A percentile compares a stretch with the other conserved stretches of the same genome.
Conservation (phyloP, 768 basidiomycete species). For the Russula earlei region DNA sequence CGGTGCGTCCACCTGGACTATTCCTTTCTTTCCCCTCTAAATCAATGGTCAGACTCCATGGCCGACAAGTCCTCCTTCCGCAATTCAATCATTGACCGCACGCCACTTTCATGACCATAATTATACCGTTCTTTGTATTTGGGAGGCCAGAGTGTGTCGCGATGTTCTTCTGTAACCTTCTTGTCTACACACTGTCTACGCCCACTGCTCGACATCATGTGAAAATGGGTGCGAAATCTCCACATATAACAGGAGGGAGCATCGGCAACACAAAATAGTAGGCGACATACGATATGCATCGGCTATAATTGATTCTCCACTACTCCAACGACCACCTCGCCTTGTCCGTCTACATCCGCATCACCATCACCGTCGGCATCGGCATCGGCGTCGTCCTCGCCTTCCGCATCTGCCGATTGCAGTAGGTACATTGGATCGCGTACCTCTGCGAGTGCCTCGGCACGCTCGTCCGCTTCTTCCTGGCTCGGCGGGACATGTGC, state of each 20-base stretch:
- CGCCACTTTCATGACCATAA: constrained; percentile 25
- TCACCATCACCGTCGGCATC: constrained; percentile 39
- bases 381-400: constrained; percentile 55
- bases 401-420: constrained; percentile 32
- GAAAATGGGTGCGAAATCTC: background rate
- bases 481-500: constrained; percentile 60
- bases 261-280: background rate
- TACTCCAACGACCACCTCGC: background rate
- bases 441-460: constrained; percentile 70
- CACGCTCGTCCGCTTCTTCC: constrained; percentile 71
- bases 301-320: background rate
- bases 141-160: background rate
- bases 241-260: background rate
- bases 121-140: background rate
- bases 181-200: constrained; percentile 10
- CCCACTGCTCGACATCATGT: constrained; percentile 12
- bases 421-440: constrained; percentile 54
- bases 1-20: constrained; percentile 34
- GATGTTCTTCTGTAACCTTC: constrained; percentile 7
- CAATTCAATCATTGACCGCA: constrained; percentile 23
- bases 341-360: constrained; percentile 13
- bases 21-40: background rate
- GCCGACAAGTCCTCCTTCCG: constrained; percentile 84
- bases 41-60: constrained; percentile 56
- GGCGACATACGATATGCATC: background rate